These are phyloP conservation scores for Diplodia seriata DNA, from an alignment of 2,329 filamentous ascomycete genomes.

Conservation along the genomic window DNA sequence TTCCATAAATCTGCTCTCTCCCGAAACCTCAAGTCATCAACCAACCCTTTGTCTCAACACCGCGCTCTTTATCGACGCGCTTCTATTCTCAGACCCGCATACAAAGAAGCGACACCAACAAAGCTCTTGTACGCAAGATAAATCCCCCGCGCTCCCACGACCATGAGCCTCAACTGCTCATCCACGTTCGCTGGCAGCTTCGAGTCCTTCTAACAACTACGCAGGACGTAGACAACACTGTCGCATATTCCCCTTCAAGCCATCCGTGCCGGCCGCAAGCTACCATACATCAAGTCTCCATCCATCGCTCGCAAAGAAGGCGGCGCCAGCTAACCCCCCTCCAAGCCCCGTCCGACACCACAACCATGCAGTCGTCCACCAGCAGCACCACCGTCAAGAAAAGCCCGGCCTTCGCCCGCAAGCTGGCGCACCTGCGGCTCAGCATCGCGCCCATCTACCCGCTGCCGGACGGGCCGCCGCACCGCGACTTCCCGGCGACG, in stretches of 20 bases:
- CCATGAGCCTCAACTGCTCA: background rate
- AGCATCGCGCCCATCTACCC: constrained; percentile 69
- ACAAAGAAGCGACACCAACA: constrained; percentile 1
- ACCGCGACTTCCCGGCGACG: constrained; percentile 69
- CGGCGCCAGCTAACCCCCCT: background rate
- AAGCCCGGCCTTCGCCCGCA: constrained; percentile 59
- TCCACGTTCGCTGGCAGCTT: background rate
- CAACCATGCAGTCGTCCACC: constrained; percentile 1
- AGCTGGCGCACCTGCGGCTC: constrained; percentile 71
- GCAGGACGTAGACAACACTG: constrained; percentile 24
- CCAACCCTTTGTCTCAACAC: background rate
- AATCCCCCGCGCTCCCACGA: background rate
- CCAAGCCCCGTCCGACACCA: background rate
- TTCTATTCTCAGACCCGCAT: constrained; percentile 1
- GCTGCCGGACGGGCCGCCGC: constrained; percentile 62
- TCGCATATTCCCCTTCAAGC: background rate
- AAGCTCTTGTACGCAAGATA: constrained; percentile 7
- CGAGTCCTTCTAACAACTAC: constrained; percentile 1
- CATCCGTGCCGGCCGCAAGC: background rate
- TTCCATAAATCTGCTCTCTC: background rate
- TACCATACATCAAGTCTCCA: background rate
- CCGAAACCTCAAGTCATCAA: background rate
- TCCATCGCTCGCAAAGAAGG: background rate
- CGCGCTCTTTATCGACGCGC: constrained; percentile 1
- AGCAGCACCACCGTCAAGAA: no score